phyloP scores from a whole-genome alignment of 345 rosid species.

The Moringa oleifera region DNA sequence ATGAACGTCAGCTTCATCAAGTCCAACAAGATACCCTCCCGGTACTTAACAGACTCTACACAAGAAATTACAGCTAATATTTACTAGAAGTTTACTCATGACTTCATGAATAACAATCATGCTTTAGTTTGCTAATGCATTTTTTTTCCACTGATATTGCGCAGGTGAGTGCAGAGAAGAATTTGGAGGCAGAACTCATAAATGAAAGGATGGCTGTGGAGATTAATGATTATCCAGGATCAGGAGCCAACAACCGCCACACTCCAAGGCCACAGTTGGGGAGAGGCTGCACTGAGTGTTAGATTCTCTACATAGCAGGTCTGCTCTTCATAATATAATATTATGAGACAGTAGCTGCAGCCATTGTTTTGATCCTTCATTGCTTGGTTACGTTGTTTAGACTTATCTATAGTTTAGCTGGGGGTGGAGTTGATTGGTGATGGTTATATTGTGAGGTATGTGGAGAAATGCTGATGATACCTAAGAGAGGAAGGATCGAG shows the following conservation, averaged over 20 bases:
- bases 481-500: not conserved
- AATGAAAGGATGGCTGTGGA: slow-evolving; percentile 31
- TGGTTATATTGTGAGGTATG: not conserved
- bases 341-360: not conserved
- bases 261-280: slow-evolving; percentile 45
- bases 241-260: slow-evolving; percentile 79
- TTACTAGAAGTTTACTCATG: too few relatives aligned
- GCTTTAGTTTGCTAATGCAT: not conserved
- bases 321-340: not conserved
- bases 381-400: not conserved
- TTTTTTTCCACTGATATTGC: not conserved
- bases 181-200: slow-evolving; percentile 9
- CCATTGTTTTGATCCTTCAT: not conserved
- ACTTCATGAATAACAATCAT: too few relatives aligned
- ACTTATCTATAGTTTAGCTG: not conserved
- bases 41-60: not conserved
- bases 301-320: not conserved
- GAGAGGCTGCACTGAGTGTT: slow-evolving; percentile 40
- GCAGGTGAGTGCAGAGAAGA: not conserved
- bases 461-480: too few relatives aligned
- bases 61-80: too few relatives aligned
- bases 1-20: slow-evolving; percentile 22
- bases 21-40: slow-evolving; percentile 6
- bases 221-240: slow-evolving; percentile 66
- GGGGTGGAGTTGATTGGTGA: not conserved